Base-by-base conservation (phyloP, 192 early-diverging fungal species). In the Coemansia sp. region DNA sequence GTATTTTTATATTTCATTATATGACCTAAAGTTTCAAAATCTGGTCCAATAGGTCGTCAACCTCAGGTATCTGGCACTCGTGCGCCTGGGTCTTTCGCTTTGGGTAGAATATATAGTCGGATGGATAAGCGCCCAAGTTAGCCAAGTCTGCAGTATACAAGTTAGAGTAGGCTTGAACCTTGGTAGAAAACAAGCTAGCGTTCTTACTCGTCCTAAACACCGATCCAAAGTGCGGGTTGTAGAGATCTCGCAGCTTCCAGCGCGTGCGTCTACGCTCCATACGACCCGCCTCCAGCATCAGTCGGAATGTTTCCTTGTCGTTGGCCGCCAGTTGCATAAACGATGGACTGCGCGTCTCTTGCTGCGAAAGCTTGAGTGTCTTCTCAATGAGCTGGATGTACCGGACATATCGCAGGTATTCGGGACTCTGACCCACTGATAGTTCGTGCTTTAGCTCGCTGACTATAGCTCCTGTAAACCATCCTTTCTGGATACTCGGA, bases 401-500 rank as follows among this genome's bases (percentile, higher is more conserved):
- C 6, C 81, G 75, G 15, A 88, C 76, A 3, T 68, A 78, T 46
- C 81, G 84, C 1, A 84, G 75, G 71, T 90, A 89, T 27, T 79
- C 75, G 34, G 85, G 59, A 33, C 72, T 76, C 47, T 88, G 86
- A 18, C 85, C 75, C 20, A 87, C 86, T 8, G 82, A 70, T 5
- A 90, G 80, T 76, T 90, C 89, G 42, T 81, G 51, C 34, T 74
- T 76, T 10, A 90, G 76, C 65, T 90, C 89, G 66, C 82, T 77
- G 38, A 90, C 84, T 41, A 90, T 90, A 0, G 89, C 89, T 3
- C 89, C 82, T 3, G 89, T 90, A 29, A 78, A 78, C 89, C 89
- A 90, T 4, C 89, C 89, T 68, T 84, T 84, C 66, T 90, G 89
- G 33, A 88, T 74, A 3, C 85, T 85, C 13, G 89, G 86, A 44